Base-by-base conservation (phyloP, 495 filamentous ascomycete species). In the Cairneyella variabilis region DNA sequence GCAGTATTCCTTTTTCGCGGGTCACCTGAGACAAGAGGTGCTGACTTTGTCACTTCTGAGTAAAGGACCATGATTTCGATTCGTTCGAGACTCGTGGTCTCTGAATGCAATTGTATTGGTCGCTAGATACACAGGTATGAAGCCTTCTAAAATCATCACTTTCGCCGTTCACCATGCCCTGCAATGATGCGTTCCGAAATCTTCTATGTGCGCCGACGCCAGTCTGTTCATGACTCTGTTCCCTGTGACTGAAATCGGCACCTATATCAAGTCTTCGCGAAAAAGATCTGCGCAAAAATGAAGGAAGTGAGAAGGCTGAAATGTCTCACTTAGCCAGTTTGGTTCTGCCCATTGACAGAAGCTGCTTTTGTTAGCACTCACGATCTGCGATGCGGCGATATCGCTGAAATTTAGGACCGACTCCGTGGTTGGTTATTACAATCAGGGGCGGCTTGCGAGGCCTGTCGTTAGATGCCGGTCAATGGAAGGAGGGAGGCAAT, bases 401-500 rank as follows among this genome's bases (percentile, higher is more conserved):
- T 45, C n/a, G 41, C 23, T n/a, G n/a, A n/a, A n/a, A n/a, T n/a
- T n/a, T n/a, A n/a, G n/a, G n/a, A n/a, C n/a, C n/a, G n/a, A n/a
- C 18, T 43, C 40, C 17, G 8, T 34, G 30, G 14, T 34, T 21
- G 9, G 36, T 14, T 6, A 30, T 45, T 10, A 23, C 22, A 42
- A 14, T 34, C 14, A 37, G 28, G 30, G 6, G 18, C 48, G 6
- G 40, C 42, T 54, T 32, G 50, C 12, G 11, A 50, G 16, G 21
- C 53, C 54, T 59, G 57, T 20, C 47, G 51, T 63, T 63, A 63
- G 57, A 60, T 57, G 53, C 32, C 55, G 57, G 52, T 60, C 51
- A 62, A 58, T 34, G 37, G 21, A 34, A 46, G 51, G 28, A 38
- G 43, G 55, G 36, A 55, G 37, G 27, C 7, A 47, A 40, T 23